Conservation (phyloP, 306 rosid genomes). For the Cucumis hystrix region DNA sequence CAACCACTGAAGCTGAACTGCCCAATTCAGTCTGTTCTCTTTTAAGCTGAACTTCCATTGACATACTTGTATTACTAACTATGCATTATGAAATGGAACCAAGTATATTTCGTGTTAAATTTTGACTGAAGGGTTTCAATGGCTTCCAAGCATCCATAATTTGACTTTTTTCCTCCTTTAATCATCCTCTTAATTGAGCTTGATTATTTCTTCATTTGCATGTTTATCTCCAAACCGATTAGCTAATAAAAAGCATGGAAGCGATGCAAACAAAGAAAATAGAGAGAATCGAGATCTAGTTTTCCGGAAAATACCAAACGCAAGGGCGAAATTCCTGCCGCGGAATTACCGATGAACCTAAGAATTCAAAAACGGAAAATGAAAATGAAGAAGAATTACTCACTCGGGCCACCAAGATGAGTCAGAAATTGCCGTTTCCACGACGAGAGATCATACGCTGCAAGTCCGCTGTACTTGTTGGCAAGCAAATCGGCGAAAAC, state of each 20-base stretch:
- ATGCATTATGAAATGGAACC: neutral
- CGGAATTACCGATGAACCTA: slow-evolving; percentile 2
- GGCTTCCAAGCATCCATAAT: neutral
- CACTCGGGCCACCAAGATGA: slow-evolving; percentile 48
- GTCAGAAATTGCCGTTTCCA: slow-evolving; percentile 64
- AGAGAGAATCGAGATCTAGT: neutral
- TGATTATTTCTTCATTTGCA: neutral
- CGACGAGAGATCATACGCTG: slow-evolving; percentile 62
- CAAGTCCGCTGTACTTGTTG: slow-evolving; percentile 39
- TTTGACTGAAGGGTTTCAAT: neutral
- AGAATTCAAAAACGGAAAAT: neutral
- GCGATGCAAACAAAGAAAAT: neutral
- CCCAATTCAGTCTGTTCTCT: neutral
- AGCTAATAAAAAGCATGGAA: neutral
- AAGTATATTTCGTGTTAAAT: neutral
- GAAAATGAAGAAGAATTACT: slow-evolving; percentile 6
- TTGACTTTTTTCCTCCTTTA: neutral
- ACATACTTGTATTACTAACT: neutral
- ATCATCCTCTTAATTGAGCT: neutral
- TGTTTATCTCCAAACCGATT: neutral
- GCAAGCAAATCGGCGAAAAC: slow-evolving; percentile 43
- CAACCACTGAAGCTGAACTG: neutral
- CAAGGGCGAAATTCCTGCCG: neutral
- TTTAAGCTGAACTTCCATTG: neutral
- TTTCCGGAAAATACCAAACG: neutral